Evolutionary conservation across 371 early-diverging fungal species (phyloP), one percentile per base, ranked within the genome.

Genomic region (Mortierella sp.): DNA sequence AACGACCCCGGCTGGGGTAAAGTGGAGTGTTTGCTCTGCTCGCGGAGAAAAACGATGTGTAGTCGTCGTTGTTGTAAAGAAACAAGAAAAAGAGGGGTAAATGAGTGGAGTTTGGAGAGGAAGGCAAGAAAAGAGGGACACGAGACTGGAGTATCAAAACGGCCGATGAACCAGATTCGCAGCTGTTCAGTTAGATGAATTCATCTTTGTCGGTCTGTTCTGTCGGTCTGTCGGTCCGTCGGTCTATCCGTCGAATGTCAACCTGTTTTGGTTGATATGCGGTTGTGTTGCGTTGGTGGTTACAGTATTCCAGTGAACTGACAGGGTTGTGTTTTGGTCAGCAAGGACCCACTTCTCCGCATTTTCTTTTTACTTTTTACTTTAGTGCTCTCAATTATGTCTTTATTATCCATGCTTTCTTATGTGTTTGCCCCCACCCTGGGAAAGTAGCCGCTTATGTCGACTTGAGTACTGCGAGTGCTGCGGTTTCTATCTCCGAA

Each of bases 261-360:
- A n/a, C n/a, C n/a, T n/a, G n/a, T n/a, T n/a, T n/a, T n/a, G n/a
- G n/a, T n/a, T n/a, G n/a, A n/a, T n/a, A n/a, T n/a, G n/a, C n/a
- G n/a, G n/a, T n/a, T n/a, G n/a, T n/a, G n/a, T n/a, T n/a, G n/a
- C n/a, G n/a, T n/a, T n/a, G n/a, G n/a, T n/a, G n/a, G n/a, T n/a
- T n/a, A n/a, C n/a, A n/a, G n/a, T n/a, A n/a, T n/a, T n/a, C n/a
- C n/a, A n/a, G n/a, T n/a, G n/a, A n/a, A n/a, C n/a, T n/a, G n/a
- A n/a, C n/a, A n/a, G n/a, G n/a, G n/a, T n/a, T n/a, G n/a, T n/a
- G n/a, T n/a, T 55, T 55, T 29, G 34, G 55, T 55, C 55, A 58
- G 58, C 58, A 58, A 58, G 19, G 58, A 58, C 58, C 58, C 58
- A 58, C 58, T 58, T 58, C 58, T 58, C 58, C 58, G 58, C 58